These are phyloP conservation scores for Ettlia oleoabundans DNA, from an alignment of 139 green algal genomes.

Conservation along the genomic window DNA sequence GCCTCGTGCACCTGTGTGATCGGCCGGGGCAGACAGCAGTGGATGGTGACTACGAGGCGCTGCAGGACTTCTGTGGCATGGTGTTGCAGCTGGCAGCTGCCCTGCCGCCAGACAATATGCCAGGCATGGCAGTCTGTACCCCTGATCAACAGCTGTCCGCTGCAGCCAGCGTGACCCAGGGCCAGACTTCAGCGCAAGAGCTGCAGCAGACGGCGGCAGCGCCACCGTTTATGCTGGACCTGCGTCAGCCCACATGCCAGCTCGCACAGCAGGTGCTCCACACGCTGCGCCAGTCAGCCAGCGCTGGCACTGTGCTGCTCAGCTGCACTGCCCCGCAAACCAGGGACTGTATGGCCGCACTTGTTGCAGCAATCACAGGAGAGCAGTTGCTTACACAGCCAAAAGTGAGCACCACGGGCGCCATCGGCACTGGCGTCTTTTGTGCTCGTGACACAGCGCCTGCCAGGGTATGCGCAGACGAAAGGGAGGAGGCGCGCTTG, in stretches of 20 bases:
- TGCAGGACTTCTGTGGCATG: constrained; percentile 16
- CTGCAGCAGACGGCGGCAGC: no score
- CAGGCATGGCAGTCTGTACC: not conserved
- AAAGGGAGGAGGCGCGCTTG: constrained; percentile 10
- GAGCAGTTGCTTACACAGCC: not conserved
- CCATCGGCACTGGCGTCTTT: no score
- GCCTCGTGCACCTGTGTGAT: not conserved
- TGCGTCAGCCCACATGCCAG: not conserved
- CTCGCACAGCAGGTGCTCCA: constrained; percentile 1
- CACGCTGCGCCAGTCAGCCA: not conserved
- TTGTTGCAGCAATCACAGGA: not conserved
- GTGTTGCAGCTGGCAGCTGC: not conserved
- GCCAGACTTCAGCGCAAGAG: no score
- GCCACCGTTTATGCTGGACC: no score
- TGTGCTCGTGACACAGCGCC: no score
- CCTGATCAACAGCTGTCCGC: not conserved
- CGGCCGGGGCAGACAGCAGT: not conserved
- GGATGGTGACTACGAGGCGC: not conserved
- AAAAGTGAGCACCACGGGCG: no score
- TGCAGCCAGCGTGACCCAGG: not conserved
- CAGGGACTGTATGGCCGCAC: not conserved
- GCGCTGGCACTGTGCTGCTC: constrained; percentile 20
- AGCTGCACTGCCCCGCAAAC: not conserved
- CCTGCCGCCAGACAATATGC: not conserved
- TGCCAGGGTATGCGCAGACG: no score